Base-by-base conservation (phyloP, 2,329 filamentous ascomycete genomes). In the Paecilomyces niveus region DNA sequence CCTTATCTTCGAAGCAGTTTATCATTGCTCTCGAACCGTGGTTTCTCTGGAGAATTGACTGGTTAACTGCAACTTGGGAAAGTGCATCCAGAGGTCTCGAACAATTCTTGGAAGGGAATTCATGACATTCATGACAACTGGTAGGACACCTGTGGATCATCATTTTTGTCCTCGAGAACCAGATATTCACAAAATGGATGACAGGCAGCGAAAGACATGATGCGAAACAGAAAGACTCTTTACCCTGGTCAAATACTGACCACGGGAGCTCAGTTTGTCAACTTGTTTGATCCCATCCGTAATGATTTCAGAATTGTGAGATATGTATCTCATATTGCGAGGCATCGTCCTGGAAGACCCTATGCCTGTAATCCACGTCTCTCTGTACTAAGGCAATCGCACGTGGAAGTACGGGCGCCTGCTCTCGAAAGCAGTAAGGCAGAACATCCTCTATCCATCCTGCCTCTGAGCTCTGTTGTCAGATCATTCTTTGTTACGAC, bases 391-490 rank as follows among this genome's bases (percentile, higher is more conserved):
- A 24, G 50, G 50, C 11, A 21, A 52, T 52, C 50, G 15, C 26
- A 52, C 22, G 22, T 52, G 3, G 50, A 52, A 26, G 50, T n/a
- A n/a, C 21, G 22, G 5, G 9, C 22, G 10, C 21, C 50, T 52
- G 24, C 50, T 33, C 53, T 32, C 15, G 10, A 26, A 13, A 11
- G 18, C 9, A 33, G 18, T 4, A 56, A 51, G 21, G 13, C 18
- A 15, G 39, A n/a, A n/a, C 22, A 59, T 35, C 22, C 60, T 13
- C 54, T 62, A 26, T 55, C 59, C n/a, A 62, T 62, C 4, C 57
- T 62, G 10, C 61, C 61, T 11, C 26, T 62, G 11, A 62, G 57
- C 32, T 54, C 61, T 11, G 57, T 62, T n/a, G 50, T 61, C 24
- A 53, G 61, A 33, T 59, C 61, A 1, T 53, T 59, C 22, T 58